Conservation (phyloP, 139 green algal genomes). For the Chlorella sorokiniana region DNA sequence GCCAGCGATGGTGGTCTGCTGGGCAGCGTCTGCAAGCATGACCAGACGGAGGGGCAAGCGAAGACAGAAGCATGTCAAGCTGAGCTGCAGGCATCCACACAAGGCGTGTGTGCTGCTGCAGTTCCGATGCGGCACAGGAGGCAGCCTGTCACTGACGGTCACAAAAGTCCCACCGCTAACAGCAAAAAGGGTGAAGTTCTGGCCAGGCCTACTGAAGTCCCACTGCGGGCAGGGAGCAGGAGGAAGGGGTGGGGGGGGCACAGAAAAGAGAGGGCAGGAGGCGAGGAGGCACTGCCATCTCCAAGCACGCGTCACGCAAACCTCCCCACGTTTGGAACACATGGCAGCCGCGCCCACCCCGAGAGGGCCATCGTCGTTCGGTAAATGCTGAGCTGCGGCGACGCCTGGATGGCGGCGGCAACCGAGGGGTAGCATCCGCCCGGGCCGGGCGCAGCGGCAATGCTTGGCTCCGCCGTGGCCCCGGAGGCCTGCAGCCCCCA, state of each 20-base stretch:
- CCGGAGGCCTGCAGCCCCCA: slow-evolving; percentile 2
- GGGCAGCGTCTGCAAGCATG: background rate
- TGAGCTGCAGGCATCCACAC: no score
- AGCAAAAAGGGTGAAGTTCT: slow-evolving; percentile 1
- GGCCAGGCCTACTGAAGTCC: background rate
- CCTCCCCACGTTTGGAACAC: background rate
- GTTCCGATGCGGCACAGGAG: no score
- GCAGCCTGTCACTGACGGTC: no score
- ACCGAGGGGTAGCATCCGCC: slow-evolving; percentile 2
- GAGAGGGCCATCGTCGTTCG: background rate
- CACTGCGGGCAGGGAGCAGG: background rate
- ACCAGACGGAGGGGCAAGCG: background rate
- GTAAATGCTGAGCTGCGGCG: background rate
- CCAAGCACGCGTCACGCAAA: no score
- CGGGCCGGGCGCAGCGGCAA: background rate
- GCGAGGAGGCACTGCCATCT: background rate
- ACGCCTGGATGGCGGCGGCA: background rate
- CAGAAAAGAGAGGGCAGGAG: background rate
- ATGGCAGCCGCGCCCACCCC: background rate
- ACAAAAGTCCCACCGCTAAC: background rate
- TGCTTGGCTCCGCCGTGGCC: background rate
- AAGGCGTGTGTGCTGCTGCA: no score
- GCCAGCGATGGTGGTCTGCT: slow-evolving; percentile 1
- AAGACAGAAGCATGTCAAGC: background rate
- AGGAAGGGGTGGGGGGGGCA: background rate